Percentiles rank a stretch among this genome's conserved stretches.
Conservation (phyloP, 768 basidiomycete genomes). For the Tricholoma saponaceum region DNA sequence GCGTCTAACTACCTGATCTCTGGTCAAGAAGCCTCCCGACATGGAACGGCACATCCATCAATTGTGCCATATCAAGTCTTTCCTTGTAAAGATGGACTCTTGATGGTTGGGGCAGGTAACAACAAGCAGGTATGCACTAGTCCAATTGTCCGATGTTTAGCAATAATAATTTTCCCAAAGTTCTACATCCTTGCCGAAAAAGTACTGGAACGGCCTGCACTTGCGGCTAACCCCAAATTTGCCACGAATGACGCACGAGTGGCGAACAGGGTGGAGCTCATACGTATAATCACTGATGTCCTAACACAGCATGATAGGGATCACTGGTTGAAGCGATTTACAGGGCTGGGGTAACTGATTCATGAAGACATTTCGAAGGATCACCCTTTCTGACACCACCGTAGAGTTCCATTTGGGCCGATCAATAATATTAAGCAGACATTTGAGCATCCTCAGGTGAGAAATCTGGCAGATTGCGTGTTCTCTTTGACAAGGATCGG, state of each 20-base stretch:
- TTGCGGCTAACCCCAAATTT: constrained; percentile 61
- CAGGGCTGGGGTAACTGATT: constrained; percentile 65
- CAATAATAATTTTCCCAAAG: constrained; percentile 28
- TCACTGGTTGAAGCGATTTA: constrained; percentile 73
- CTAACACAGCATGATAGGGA: constrained; percentile 56
- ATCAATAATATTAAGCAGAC: constrained; percentile 91
- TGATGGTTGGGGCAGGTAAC: constrained; percentile 95
- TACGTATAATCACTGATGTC: constrained; percentile 60
- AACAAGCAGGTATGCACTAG: constrained; percentile 61
- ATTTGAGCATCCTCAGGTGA: constrained; percentile 77
- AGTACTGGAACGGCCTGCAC: constrained; percentile 57
- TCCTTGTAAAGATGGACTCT: constrained; percentile 78
- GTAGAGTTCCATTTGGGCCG: constrained; percentile 80
- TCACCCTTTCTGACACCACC: constrained; percentile 1
- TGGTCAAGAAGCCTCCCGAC: constrained; percentile 74
- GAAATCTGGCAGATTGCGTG: neutral
- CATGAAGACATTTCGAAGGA: neutral
- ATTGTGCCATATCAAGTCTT: constrained; percentile 94
- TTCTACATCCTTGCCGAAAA: constrained; percentile 65
- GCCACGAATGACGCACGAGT: constrained; percentile 75
- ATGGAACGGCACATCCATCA: constrained; percentile 93
- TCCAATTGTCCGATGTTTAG: neutral
- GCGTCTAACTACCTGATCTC: constrained; percentile 91
- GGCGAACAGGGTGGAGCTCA: constrained; percentile 63
- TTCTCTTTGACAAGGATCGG: constrained; percentile 1